Base-by-base conservation (phyloP, 495 filamentous ascomycete genomes). In the Rusavskia elegans region DNA sequence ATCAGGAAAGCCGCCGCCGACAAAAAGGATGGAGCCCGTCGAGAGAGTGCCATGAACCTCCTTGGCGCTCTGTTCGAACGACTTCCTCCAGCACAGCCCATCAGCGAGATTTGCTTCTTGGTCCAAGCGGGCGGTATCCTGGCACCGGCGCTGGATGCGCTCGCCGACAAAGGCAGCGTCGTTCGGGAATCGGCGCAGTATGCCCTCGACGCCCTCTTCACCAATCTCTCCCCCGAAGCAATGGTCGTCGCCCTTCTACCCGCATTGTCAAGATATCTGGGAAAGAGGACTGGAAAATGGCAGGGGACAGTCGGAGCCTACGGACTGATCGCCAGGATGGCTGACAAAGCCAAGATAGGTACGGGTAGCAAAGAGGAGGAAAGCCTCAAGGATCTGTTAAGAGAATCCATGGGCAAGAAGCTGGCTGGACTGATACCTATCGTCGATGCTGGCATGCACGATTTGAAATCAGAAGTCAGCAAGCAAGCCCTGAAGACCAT, bases 11-110 rank as follows among this genome's bases (percentile, higher is more conserved):
- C 84, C 46, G 88, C 93, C 10, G 67, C 75, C 53, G 89, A 98
- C 70, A 98, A 96, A 79, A 98, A 98, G 73, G 89, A 82, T 69
- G 84, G 84, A 7, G 72, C 80, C 51, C 78, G 77, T 57, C 77
- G 93, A 53, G 92, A 97, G 67, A 87, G 92, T 63, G 85, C 90
- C 48, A 93, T 97, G 81, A 89, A 95, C 61, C 82, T 94, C 49
- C 76, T 96, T 42, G 93, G 92, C 49, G 92, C 92, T 50, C 63
- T 99, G 16, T 89, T 95, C 59, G 92, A 99, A 70, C 80, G 81
- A 17, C 84, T 96, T 64, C 86, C 89, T 21, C 74, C 75, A 11
- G 78, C 80, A 46, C 84, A 90, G 57, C 83, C 79, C 19, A 67
- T 87, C 50, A 87, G 78, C 64, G 93, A 97, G 66, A 76, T 84